Base-by-base conservation (phyloP, 1,139 yeast genomes). In the Suhomyces ambrosiae region DNA sequence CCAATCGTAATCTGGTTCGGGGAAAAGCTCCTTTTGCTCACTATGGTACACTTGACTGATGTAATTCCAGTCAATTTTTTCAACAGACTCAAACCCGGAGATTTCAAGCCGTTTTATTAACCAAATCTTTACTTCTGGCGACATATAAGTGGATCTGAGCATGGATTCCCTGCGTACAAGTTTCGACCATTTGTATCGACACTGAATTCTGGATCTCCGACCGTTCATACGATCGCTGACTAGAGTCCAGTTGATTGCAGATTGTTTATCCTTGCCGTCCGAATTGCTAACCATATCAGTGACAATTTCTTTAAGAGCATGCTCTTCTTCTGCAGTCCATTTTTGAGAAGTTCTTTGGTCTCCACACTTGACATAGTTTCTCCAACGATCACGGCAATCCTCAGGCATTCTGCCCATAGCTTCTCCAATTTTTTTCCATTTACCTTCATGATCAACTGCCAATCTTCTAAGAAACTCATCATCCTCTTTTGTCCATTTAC, bases 331-430 rank as follows among this genome's bases (percentile, higher is more conserved):
- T 1, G 61, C 57, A 0, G 82, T 68, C 97, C 97, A 90, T 56
- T 84, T 86, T 58, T 86, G 83, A 35, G 76, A 75, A 11, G 80
- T 77, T 46, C 97, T 71, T 40, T 77, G 78, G 11, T 69, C 70
- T 19, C 97, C 97, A 65, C 97, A 89, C 59, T 89, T 89, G 44
- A 89, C 85, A 55, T 90, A 90, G 60, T 90, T 90, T 60, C 97
- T 75, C 96, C 96, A 90, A 47, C 97, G 73, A 58, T 90, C 97
- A 48, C 97, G 75, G 59, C 97, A 89, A 63, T 90, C 97, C 54
- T 90, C 97, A 0, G 97, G 97, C 97, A 90, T 90, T 53, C 97
- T 75, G 9, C 87, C 87, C 79, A 89, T 69, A 7, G 71, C 63
- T 38, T 74, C 74, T 3, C 96, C 96, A 45, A 89, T 85, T 30